These are phyloP conservation scores for Botryotinia convoluta DNA, from an alignment of 2,329 filamentous ascomycete species.

Conservation along the genomic window DNA sequence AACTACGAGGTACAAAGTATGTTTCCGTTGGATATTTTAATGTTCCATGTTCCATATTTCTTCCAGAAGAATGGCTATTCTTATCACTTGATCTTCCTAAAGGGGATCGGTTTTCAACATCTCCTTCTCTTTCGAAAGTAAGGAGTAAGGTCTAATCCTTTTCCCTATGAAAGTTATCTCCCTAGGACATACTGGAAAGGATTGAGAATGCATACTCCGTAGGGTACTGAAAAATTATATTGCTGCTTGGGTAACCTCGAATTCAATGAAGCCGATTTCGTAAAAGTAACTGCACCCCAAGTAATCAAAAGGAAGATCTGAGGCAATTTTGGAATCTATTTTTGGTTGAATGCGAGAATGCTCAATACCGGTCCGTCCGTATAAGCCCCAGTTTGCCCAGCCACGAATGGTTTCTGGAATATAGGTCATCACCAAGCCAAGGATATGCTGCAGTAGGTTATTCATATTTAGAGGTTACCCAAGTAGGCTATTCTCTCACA, in stretches of 20 bases:
- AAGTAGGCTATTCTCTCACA: neutral
- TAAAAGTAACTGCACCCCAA: neutral
- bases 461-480: no score
- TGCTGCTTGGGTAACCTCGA: neutral
- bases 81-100: neutral
- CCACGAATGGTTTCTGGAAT: slow-evolving; percentile 12
- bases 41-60: slow-evolving; percentile 2
- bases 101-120: neutral
- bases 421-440: neutral
- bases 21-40: neutral
- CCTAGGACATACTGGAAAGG: neutral
- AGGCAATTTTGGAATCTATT: neutral
- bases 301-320: neutral
- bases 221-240: neutral
- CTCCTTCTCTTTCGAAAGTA: neutral
- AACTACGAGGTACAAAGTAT: neutral
- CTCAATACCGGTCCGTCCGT: neutral
- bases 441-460: neutral
- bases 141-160: neutral
- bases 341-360: neutral
- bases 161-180: neutral
- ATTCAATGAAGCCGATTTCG: neutral
- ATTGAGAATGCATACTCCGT: no score
- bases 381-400: slow-evolving; percentile 1
- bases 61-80: slow-evolving; percentile 2